phyloP scores from a whole-genome alignment of 2,329 filamentous ascomycete species.

The Cercospora berteroae region DNA sequence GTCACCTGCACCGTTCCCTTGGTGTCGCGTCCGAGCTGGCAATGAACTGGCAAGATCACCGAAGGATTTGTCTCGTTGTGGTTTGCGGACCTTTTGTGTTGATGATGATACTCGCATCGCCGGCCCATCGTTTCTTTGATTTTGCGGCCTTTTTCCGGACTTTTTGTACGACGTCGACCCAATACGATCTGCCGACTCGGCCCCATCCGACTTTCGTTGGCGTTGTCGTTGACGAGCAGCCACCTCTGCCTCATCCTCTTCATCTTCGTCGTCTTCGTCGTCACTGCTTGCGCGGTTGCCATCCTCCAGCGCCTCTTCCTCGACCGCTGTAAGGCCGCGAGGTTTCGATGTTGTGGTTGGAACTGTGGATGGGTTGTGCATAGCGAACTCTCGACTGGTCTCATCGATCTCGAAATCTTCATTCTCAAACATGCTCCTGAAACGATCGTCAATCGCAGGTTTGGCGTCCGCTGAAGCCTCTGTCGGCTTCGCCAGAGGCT shows the following conservation, averaged over 20 bases:
- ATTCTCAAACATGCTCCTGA: slow-evolving; percentile 85
- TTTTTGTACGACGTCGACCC: slow-evolving; percentile 66
- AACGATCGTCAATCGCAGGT: slow-evolving; percentile 75
- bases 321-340: slow-evolving; percentile 57
- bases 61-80: slow-evolving; percentile 56
- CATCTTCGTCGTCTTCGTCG: slow-evolving; percentile 38
- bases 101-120: slow-evolving; percentile 60
- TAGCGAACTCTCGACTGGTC: slow-evolving; percentile 77
- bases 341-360: slow-evolving; percentile 38
- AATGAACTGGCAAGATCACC: slow-evolving; percentile 52
- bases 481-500: slow-evolving; percentile 51
- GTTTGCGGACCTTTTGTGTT: slow-evolving; percentile 34
- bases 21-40: slow-evolving; percentile 30
- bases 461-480: slow-evolving; percentile 35
- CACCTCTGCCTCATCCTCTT: slow-evolving; percentile 23
- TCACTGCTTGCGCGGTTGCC: slow-evolving; percentile 32
- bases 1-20: slow-evolving; percentile 30
- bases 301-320: slow-evolving; percentile 57
- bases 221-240: slow-evolving; percentile 41
- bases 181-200: slow-evolving; percentile 51
- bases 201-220: slow-evolving; percentile 39
- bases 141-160: slow-evolving; percentile 49
- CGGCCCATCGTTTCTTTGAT: slow-evolving; percentile 39
- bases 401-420: slow-evolving; percentile 93
- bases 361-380: slow-evolving; percentile 82